Evolutionary conservation across 768 basidiomycete species (phyloP), one percentile per base, ranked within the genome.

Genomic region (Naematelia aurantialba): DNA sequence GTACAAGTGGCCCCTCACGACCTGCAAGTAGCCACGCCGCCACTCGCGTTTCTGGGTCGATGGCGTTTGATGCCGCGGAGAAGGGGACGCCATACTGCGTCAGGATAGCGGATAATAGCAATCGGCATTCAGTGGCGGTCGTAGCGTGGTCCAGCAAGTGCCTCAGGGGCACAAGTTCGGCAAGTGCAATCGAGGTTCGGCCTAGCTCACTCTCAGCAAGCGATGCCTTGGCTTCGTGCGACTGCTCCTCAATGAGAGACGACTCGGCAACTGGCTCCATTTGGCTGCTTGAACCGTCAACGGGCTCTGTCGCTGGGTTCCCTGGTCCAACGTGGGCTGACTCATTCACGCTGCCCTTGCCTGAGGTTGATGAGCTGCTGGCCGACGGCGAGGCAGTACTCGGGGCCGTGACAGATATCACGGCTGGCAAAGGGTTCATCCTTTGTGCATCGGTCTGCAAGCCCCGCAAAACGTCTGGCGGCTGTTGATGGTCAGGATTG

Each of bases 51-150:
- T 72, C 68, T 8, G 70, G 61, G 3, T 50, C 56, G 13, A 52
- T 22, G 45, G 56, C 26, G 55, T 1, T 5, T 44, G 19, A 8
- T 8, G 44, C 57, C 73, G 22, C 79, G 74, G 52, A 75, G 71
- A 12, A 79, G 65, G 46, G 74, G 81, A 81, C 69, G 17, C 84
- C 84, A 53, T 81, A 81, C 63, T 84, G 85, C 12, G 84, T 81
- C 58, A 94, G 79, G 78, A 89, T 87, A 80, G 90, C 88, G 62
- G 89, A 87, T 26, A 91, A 81, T 57, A 93, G 85, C 45, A 92
- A 79, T 52, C 88, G 87, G 72, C 90, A 91, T 79, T 94, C 91
- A 60, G 87, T 85, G 47, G 83, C 87, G 45, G 82, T 85, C 1
- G 87, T 86, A 13, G 91, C 89, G 51, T 79, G 82, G 8, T 82